A percentile compares a stretch with the other conserved stretches of the same genome.
These are phyloP conservation scores for Solanum medicagineum DNA, from an alignment of 257 asterid genomes.

Conservation along the genomic window DNA sequence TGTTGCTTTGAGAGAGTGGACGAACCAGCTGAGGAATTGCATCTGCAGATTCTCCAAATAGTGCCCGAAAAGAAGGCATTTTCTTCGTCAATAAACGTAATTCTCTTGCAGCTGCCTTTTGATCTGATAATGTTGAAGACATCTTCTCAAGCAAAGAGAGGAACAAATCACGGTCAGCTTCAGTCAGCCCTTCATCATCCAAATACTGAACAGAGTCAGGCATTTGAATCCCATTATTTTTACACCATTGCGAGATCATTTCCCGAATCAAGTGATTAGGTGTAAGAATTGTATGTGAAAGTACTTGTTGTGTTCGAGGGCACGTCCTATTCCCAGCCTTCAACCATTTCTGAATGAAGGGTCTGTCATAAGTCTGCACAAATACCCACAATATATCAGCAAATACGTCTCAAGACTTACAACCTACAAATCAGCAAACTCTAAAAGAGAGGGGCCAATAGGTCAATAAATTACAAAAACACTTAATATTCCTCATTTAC, in stretches of 20 bases:
- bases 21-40: conserved; percentile 49
- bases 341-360: conserved; percentile 77
- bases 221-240: conserved; percentile 39
- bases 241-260: conserved; percentile 69
- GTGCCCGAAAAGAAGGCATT: conserved; percentile 65
- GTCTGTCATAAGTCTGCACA: conserved; percentile 80
- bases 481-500: background rate
- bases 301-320: conserved; percentile 83
- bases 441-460: background rate
- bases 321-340: conserved; percentile 76
- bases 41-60: conserved; percentile 51
- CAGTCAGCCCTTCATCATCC: conserved; percentile 42
- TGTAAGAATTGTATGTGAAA: conserved; percentile 56
- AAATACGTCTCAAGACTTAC: background rate
- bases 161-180: conserved; percentile 49
- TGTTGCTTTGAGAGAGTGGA: conserved; percentile 37
- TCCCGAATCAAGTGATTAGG: conserved; percentile 64
- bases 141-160: conserved; percentile 41
- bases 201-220: conserved; percentile 33
- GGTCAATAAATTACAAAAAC: background rate
- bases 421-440: background rate
- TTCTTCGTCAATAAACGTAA: conserved; percentile 53
- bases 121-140: conserved; percentile 43
- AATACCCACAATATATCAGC: background rate
- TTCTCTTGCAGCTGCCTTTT: conserved; percentile 68